Percentiles rank a stretch among this genome's conserved stretches.
These are phyloP conservation scores for Atractiella rhizophila DNA, from an alignment of 768 basidiomycete species.

Conservation along the genomic window DNA sequence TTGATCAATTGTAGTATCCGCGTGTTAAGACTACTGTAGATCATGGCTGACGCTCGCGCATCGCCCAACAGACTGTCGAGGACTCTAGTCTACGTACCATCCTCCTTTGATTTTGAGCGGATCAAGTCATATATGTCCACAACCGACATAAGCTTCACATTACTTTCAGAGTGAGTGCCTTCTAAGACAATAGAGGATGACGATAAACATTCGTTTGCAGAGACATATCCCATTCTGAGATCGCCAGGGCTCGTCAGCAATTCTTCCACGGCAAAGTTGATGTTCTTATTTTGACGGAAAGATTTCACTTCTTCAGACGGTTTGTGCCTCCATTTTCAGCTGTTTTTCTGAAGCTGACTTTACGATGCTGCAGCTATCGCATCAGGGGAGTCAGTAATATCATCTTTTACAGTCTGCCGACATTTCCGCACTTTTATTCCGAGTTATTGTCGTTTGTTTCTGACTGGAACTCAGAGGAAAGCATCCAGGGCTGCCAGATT, in stretches of 20 bases:
- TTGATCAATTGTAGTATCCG: background rate
- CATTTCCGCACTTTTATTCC: constrained; percentile 72
- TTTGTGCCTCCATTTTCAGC: constrained; percentile 17
- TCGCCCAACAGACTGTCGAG: constrained; percentile 81
- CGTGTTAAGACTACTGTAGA: constrained; percentile 23
- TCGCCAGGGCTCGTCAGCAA: constrained; percentile 69
- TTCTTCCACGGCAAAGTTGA: constrained; percentile 72
- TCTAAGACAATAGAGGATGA: too few species aligned
- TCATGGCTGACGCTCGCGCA: constrained; percentile 57
- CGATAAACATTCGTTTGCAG: too few species aligned
- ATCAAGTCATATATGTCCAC: background rate
- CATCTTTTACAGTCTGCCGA: constrained; percentile 76
- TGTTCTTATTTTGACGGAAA: constrained; percentile 73
- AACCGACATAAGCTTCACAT: background rate
- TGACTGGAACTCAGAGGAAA: constrained; percentile 30
- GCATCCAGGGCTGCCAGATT: constrained; percentile 57
- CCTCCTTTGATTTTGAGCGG: constrained; percentile 60
- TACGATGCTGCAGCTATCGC: constrained; percentile 39
- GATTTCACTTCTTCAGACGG: constrained; percentile 96
- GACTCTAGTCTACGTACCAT: constrained; percentile 69
- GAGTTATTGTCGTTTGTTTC: constrained; percentile 78
- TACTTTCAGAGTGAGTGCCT: too few species aligned
- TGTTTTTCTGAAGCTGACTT: background rate
- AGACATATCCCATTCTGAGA: constrained; percentile 80
- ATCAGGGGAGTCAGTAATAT: constrained; percentile 76